A percentile compares a stretch with the other conserved stretches of the same genome.
Evolutionary conservation across 768 basidiomycete genomes (phyloP).

Genomic region (Pisolithus sp.): DNA sequence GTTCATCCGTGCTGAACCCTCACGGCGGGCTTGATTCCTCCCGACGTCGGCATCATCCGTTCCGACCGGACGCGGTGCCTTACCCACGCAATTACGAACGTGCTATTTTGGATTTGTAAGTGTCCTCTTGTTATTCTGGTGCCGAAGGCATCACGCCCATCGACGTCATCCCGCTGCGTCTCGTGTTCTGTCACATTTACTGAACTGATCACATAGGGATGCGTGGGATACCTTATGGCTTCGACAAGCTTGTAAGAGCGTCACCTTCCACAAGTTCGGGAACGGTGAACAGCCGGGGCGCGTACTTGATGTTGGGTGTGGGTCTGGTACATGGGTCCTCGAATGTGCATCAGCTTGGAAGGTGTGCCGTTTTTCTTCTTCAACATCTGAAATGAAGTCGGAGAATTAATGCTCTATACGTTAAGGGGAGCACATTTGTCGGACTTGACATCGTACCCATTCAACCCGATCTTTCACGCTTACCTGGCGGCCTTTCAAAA

Average conservation of each 20-base stretch:
- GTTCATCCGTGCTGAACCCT: slow-evolving; percentile 23
- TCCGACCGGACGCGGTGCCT: slow-evolving; percentile 44
- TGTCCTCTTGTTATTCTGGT: not conserved
- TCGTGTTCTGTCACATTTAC: not conserved
- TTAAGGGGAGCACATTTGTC: slow-evolving; percentile 53
- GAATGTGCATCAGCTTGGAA: slow-evolving; percentile 61
- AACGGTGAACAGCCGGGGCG: not conserved
- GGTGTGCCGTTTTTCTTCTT: slow-evolving; percentile 25
- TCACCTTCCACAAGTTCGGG: slow-evolving; percentile 58
- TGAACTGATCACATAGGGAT: slow-evolving; percentile 38
- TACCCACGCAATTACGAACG: slow-evolving; percentile 65
- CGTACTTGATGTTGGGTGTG: slow-evolving; percentile 67
- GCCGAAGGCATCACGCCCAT: too few relatives aligned
- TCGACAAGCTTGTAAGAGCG: slow-evolving; percentile 47
- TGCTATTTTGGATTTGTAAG: slow-evolving; percentile 58
- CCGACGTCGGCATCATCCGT: slow-evolving; percentile 52
- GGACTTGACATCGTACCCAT: slow-evolving; percentile 69
- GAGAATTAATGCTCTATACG: not conserved
- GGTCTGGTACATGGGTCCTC: slow-evolving; percentile 70
- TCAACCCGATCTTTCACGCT: slow-evolving; percentile 58
- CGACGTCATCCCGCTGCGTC: not conserved
- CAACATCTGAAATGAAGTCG: not conserved
- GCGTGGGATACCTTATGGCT: slow-evolving; percentile 60
- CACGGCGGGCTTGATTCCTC: slow-evolving; percentile 13
- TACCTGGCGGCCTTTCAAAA: slow-evolving; percentile 53